A percentile compares a stretch with the other conserved stretches of the same genome.
Evolutionary conservation across 768 basidiomycete species (phyloP).

Genomic region (Podaxis rugospora): DNA sequence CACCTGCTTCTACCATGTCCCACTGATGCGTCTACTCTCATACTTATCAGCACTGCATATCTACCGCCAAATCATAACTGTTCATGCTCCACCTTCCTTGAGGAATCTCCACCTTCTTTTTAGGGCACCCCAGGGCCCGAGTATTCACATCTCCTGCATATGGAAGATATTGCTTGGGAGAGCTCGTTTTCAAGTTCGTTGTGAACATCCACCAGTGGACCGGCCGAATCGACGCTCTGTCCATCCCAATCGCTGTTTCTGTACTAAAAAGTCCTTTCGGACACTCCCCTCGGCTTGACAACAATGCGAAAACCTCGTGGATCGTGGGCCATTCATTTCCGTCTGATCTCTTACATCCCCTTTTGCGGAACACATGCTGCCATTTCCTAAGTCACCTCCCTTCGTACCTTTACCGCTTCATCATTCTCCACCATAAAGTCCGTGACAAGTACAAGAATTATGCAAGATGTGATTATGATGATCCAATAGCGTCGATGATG

Average conservation of each 20-base stretch:
- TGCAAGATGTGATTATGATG: constrained; percentile 9
- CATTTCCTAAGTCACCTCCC: background rate
- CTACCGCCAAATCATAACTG: no score
- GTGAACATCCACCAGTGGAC: no score
- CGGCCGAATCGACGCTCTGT: no score
- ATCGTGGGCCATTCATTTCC: background rate
- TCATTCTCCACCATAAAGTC: background rate
- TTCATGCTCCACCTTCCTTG: no score
- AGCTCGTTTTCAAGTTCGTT: no score
- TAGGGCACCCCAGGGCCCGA: no score
- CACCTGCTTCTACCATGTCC: no score
- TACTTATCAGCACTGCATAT: no score
- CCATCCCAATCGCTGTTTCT: background rate
- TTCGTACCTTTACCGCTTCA: background rate
- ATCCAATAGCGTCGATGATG: constrained; percentile 2
- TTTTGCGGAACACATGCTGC: background rate
- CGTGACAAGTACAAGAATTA: background rate
- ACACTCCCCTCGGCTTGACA: background rate
- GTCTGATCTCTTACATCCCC: background rate
- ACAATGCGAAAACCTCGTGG: background rate
- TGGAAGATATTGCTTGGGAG: no score
- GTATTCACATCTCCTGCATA: no score
- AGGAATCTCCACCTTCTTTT: no score
- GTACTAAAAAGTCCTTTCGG: background rate
- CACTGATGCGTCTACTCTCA: no score